Evolutionary conservation across 257 asterid genomes (phyloP).

Genomic region (Rauvolfia tetraphylla): DNA sequence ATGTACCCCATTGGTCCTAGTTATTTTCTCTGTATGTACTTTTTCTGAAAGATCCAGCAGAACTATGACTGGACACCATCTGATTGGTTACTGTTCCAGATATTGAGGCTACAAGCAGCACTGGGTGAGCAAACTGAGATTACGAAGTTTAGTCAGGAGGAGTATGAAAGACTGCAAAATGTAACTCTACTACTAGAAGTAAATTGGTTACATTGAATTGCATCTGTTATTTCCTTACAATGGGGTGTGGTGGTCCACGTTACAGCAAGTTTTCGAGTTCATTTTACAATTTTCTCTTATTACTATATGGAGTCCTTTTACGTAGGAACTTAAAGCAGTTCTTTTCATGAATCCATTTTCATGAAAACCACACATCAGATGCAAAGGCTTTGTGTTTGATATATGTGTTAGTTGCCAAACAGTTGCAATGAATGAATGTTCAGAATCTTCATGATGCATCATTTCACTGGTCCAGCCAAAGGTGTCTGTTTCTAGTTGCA

Average conservation of each 20-base stretch:
- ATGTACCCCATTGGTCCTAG: not conserved
- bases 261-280: not conserved
- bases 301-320: not conserved
- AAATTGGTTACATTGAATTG: not conserved
- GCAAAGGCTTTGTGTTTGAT: not conserved
- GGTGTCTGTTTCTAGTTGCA: not conserved
- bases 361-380: not conserved
- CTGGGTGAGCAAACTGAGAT: slow-evolving; percentile 72
- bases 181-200: slow-evolving; percentile 30
- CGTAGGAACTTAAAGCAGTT: not conserved
- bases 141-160: slow-evolving; percentile 78
- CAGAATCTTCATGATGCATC: not conserved
- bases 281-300: not conserved
- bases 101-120: slow-evolving; percentile 78
- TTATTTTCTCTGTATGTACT: not conserved
- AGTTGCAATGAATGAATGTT: no score
- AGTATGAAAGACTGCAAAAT: slow-evolving; percentile 78
- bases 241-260: not conserved
- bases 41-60: slow-evolving; percentile 1
- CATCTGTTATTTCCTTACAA: not conserved
- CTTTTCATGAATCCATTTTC: not conserved
- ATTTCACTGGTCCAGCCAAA: not conserved
- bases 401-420: not conserved
- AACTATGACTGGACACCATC: not conserved
- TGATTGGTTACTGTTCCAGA: slow-evolving; percentile 36